These are phyloP conservation scores for Secale cereale DNA, from an alignment of 176 grass and related monocot genomes.

Conservation along the genomic window DNA sequence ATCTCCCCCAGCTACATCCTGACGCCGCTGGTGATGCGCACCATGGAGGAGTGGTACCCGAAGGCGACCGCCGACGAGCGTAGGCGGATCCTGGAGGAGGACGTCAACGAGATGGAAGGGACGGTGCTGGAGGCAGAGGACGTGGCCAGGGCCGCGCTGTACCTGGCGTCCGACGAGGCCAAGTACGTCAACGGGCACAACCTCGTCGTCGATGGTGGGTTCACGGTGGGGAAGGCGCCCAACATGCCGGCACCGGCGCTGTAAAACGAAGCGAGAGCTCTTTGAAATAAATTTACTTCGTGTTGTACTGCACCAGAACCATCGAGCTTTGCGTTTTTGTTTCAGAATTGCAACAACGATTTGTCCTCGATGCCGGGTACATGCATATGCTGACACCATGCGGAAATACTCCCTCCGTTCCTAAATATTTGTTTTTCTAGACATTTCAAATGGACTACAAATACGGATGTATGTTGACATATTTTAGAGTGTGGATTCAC, in stretches of 20 bases:
- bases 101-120: slow-evolving; percentile 21
- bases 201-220: slow-evolving; percentile 61
- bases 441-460: too few relatives aligned
- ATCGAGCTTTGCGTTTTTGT: too few relatives aligned
- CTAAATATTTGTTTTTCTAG: too few relatives aligned
- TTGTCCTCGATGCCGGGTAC: too few relatives aligned
- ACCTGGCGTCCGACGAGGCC: slow-evolving; percentile 44
- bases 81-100: background rate
- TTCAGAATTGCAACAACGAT: too few relatives aligned
- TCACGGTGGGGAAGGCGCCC: slow-evolving; percentile 16
- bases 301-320: too few relatives aligned
- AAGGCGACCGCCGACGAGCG: background rate
- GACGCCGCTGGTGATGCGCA: slow-evolving; percentile 17
- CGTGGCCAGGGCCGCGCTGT: slow-evolving; percentile 44
- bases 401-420: too few relatives aligned
- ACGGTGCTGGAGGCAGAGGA: slow-evolving; percentile 26
- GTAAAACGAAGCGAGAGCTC: too few relatives aligned
- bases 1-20: slow-evolving; percentile 41
- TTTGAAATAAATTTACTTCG: too few relatives aligned
- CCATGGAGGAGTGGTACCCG: background rate
- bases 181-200: slow-evolving; percentile 54
- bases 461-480: too few relatives aligned
- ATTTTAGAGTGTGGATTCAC: too few relatives aligned
- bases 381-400: too few relatives aligned
- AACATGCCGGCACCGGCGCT: background rate